Evolutionary conservation across 805 yeast genomes (phyloP), one percentile per base, ranked within the genome.

Genomic region (Torulaspora microellipsoides): DNA sequence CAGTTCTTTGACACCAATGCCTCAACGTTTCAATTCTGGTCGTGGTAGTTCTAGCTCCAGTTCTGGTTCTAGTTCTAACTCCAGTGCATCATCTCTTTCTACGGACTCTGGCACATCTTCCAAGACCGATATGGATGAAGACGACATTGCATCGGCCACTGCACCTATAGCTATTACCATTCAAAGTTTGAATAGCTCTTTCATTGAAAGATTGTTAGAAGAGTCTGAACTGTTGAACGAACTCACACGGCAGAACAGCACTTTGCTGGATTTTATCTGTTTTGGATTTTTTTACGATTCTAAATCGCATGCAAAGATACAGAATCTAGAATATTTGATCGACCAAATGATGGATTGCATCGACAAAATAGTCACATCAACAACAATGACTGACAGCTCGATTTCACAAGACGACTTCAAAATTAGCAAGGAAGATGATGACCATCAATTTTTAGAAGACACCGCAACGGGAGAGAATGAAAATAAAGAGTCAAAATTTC

Each of bases 261-360:
- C 54, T 12, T 43, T 65, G 30, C 35, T 80, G 12, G 84, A 80
- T 54, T 67, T 79, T 44, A 62, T 80, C 27, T 72, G 80, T 46
- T 63, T 69, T 43, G 75, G 75, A 1, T 70, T 68, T 49, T 64
- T 68, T 41, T 65, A 52, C 50, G 52, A 52, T 20, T 45, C 42
- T 10, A 43, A 39, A 34, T 40, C 42, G n/a, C 35, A 36, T 14
- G 33, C 33, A 17, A 58, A 56, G 35, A 52, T 61, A 6, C 50
- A 53, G 20, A 54, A 62, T 40, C 48, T 63, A 11, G 65, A 63
- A 38, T 64, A 61, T 42, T 32, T 64, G 38, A 56, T 64, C 17
- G 61, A 60, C 36, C 46, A 53, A 40, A 42, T 64, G 38, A 45
- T 63, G 46, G 47, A 34, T 15, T 54, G 60, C 30, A 45, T 61